These are phyloP conservation scores for Podospora conica DNA, from an alignment of 495 filamentous ascomycete genomes.

Conservation along the genomic window DNA sequence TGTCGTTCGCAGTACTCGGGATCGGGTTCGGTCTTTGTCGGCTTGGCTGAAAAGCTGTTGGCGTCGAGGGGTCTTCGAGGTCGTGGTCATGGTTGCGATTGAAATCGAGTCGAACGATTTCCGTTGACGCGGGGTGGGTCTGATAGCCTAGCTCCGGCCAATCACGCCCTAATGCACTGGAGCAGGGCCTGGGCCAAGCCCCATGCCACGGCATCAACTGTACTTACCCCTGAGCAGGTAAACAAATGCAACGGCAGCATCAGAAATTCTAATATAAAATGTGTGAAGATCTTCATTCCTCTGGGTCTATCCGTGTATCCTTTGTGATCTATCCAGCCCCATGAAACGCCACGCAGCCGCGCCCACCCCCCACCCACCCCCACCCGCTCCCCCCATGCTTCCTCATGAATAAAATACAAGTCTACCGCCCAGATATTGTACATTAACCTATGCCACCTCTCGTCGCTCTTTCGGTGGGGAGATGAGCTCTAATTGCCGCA, in stretches of 20 bases:
- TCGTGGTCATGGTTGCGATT: background rate
- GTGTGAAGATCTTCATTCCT: slow-evolving; percentile 11
- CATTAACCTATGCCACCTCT: slow-evolving; percentile 16
- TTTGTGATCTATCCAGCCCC: slow-evolving; percentile 23
- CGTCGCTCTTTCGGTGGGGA: slow-evolving; percentile 35
- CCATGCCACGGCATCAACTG: no score
- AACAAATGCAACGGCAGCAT: background rate
- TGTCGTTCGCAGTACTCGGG: background rate
- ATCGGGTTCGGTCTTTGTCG: background rate
- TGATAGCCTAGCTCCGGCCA: background rate
- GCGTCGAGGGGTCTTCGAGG: background rate
- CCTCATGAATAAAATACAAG: slow-evolving; percentile 18
- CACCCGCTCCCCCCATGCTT: background rate
- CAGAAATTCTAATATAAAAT: background rate
- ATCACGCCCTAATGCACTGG: background rate
- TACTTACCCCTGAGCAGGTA: background rate
- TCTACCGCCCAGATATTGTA: slow-evolving; percentile 16
- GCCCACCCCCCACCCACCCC: slow-evolving; percentile 6
- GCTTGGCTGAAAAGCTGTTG: background rate
- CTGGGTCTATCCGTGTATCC: slow-evolving; percentile 10
- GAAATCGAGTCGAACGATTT: background rate
- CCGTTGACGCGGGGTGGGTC: background rate
- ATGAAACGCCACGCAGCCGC: slow-evolving; percentile 15
- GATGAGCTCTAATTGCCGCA: slow-evolving; percentile 63
- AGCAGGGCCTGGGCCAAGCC: background rate